These are phyloP conservation scores for Fusarium sp. DNA, from an alignment of 2,329 filamentous ascomycete genomes.

Conservation along the genomic window DNA sequence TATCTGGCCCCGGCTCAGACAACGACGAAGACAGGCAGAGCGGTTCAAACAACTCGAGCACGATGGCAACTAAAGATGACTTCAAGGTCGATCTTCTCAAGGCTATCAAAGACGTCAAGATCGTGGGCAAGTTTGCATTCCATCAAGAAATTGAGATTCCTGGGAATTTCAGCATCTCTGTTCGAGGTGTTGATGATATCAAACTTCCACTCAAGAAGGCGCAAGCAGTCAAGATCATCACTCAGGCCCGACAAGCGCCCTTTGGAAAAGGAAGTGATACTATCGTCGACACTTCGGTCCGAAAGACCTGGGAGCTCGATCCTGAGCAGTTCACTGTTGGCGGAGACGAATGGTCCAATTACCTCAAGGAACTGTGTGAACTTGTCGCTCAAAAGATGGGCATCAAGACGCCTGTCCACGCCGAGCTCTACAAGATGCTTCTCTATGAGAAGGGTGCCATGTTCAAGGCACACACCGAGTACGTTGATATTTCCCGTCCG, in stretches of 20 bases:
- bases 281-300: conserved; percentile 52
- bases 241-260: conserved; percentile 44
- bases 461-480: conserved; percentile 59
- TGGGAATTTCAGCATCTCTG: neutral
- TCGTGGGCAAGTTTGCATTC: neutral
- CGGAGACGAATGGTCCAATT: conserved; percentile 47
- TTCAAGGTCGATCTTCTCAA: too few relatives aligned
- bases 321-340: conserved; percentile 51
- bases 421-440: conserved; percentile 59
- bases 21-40: neutral
- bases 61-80: too few relatives aligned
- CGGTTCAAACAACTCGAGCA: neutral
- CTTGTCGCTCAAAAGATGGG: conserved; percentile 47
- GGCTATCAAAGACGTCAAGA: neutral
- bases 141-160: neutral
- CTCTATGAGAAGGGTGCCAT: conserved; percentile 62
- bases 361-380: conserved; percentile 39
- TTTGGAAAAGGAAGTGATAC: conserved; percentile 54
- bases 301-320: conserved; percentile 57
- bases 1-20: too few relatives aligned
- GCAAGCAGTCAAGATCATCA: neutral
- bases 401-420: conserved; percentile 44
- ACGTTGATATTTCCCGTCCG: neutral
- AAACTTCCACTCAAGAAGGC: neutral
- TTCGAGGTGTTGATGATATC: neutral